Evolutionary conservation across 371 early-diverging fungal species (phyloP).

Genomic region (Nosema muscidifuracis): DNA sequence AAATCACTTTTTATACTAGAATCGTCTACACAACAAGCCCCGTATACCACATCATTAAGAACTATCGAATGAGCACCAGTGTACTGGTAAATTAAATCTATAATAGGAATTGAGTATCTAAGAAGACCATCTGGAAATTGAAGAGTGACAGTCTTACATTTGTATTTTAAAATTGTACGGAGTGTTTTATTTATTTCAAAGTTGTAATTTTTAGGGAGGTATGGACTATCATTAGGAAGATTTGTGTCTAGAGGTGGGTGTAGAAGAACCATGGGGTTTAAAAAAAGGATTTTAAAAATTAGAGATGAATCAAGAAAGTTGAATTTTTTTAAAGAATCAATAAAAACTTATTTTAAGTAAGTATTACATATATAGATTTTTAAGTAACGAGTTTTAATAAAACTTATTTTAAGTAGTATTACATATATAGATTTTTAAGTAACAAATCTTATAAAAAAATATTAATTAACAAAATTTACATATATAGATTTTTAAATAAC

Average conservation of each 20-base stretch:
- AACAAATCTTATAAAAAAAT: too few species aligned
- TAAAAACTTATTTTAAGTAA: too few species aligned
- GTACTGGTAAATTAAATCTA: slow-evolving; percentile 70
- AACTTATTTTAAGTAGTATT: too few species aligned
- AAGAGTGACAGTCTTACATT: slow-evolving; percentile 77
- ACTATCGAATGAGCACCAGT: slow-evolving; percentile 76
- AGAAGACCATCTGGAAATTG: slow-evolving; percentile 98
- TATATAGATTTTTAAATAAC: too few species aligned
- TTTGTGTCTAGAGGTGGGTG: not conserved
- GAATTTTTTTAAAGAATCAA: too few species aligned
- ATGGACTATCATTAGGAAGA: slow-evolving; percentile 15
- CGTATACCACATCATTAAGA: slow-evolving; percentile 98
- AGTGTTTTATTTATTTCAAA: slow-evolving; percentile 96
- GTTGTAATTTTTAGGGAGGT: slow-evolving; percentile 88
- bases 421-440: too few species aligned
- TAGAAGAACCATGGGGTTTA: slow-evolving; percentile 17
- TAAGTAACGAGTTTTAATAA: too few species aligned
- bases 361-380: too few species aligned
- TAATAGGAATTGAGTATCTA: slow-evolving; percentile 80
- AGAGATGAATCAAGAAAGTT: too few species aligned
- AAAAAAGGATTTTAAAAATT: not conserved
- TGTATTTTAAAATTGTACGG: slow-evolving; percentile 73
- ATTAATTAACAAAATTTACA: too few species aligned
- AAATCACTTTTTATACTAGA: slow-evolving; percentile 88
- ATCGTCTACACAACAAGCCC: slow-evolving; percentile 98